Conservation (phyloP, 805 yeast species). For the Wickerhamia fluorescens region DNA sequence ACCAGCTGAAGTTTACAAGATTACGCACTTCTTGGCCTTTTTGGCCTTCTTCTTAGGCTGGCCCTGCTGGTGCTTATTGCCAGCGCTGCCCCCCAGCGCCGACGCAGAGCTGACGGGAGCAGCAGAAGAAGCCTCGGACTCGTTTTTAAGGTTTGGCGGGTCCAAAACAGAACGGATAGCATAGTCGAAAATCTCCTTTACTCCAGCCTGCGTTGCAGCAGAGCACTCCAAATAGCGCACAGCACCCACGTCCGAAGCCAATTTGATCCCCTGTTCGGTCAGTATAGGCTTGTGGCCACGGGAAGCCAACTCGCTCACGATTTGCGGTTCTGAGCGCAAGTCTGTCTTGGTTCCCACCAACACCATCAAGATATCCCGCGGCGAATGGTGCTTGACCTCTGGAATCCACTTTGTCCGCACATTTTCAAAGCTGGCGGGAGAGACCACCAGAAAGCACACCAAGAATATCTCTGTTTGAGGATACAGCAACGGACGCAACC, state of each 20-base stretch:
- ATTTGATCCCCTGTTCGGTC: constrained; percentile 51
- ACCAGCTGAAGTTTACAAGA: too few relatives aligned
- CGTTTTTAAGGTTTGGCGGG: constrained; percentile 31
- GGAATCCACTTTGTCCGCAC: constrained; percentile 74
- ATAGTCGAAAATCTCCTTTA: constrained; percentile 74
- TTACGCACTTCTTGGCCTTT: constrained; percentile 30
- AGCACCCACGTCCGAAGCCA: constrained; percentile 68
- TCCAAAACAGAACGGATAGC: constrained; percentile 67
- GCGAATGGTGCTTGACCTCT: constrained; percentile 79
- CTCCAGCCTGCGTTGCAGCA: constrained; percentile 83
- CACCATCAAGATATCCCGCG: constrained; percentile 58
- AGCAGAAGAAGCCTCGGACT: constrained; percentile 6
- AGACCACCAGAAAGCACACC: constrained; percentile 78
- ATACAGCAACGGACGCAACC: constrained; percentile 81
- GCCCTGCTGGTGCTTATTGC: too few relatives aligned
- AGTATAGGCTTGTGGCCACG: constrained; percentile 57
- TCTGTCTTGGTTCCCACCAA: constrained; percentile 88
- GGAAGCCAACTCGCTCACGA: constrained; percentile 60
- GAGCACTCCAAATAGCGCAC: constrained; percentile 80
- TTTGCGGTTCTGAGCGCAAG: constrained; percentile 73
- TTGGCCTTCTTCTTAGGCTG: constrained; percentile 20
- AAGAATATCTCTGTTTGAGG: constrained; percentile 89
- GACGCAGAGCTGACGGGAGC: constrained; percentile 10
- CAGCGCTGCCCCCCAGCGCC: constrained; percentile 6
- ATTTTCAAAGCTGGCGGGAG: constrained; percentile 73